Percentiles rank a stretch among this genome's conserved stretches.
Conservation (phyloP, 2,329 filamentous ascomycete genomes). For the Beauveria sp. region DNA sequence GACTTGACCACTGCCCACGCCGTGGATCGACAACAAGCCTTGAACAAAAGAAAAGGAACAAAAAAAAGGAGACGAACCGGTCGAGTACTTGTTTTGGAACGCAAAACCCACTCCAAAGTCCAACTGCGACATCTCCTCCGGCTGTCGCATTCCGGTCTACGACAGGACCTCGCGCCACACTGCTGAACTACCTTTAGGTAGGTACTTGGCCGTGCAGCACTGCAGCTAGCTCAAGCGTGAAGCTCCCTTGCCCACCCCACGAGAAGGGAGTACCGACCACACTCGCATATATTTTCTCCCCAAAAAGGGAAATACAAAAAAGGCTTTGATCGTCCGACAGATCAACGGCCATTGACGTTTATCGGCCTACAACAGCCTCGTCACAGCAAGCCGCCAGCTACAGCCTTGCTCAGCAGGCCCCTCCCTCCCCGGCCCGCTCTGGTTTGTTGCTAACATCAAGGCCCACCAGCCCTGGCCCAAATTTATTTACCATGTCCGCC, state of each 20-base stretch:
- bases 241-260: not conserved
- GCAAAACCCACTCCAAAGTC: not conserved
- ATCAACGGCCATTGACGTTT: not conserved
- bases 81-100: not conserved
- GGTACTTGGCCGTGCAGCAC: not conserved
- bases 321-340: not conserved
- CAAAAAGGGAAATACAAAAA: not conserved
- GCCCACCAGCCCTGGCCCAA: slow-evolving; percentile 3
- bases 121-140: not conserved
- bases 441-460: not conserved
- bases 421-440: not conserved
- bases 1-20: not conserved
- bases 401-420: not conserved
- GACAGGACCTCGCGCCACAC: not conserved
- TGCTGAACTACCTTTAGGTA: not conserved
- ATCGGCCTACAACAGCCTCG: not conserved
- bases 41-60: not conserved
- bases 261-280: no score
- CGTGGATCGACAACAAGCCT: not conserved
- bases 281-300: no score
- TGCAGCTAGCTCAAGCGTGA: not conserved
- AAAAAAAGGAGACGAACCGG: not conserved
- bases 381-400: not conserved
- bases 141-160: slow-evolving; percentile 2
- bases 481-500: slow-evolving; percentile 34